These are phyloP conservation scores for Ophidiomyces ophidiicola DNA, from an alignment of 2,329 filamentous ascomycete genomes.

Conservation along the genomic window DNA sequence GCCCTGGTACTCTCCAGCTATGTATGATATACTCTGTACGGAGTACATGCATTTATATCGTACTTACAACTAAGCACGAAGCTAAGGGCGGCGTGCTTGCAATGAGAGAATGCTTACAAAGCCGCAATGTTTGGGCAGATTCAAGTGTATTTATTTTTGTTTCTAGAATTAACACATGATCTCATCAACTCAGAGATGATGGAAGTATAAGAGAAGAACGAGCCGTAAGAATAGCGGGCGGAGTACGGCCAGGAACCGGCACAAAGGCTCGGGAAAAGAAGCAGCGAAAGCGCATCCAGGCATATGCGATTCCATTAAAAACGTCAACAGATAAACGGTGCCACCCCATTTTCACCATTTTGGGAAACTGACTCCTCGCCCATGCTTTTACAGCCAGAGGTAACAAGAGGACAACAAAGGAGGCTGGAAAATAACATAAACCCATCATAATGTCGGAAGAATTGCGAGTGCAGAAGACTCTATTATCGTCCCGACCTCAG, in stretches of 20 bases:
- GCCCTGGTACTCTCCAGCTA: too few relatives aligned
- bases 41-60: too few relatives aligned
- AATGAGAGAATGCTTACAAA: too few relatives aligned
- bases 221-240: not conserved
- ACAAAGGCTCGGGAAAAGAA: not conserved
- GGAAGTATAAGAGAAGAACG: not conserved
- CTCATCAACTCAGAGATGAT: constrained; percentile 5
- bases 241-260: not conserved
- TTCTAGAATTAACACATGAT: constrained; percentile 6
- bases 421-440: constrained; percentile 1
- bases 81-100: too few relatives aligned
- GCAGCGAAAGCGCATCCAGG: not conserved
- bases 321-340: constrained; percentile 4
- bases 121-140: not conserved
- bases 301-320: constrained; percentile 7
- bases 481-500: constrained; percentile 1
- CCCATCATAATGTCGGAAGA: constrained; percentile 8
- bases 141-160: not conserved
- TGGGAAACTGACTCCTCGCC: constrained; percentile 7
- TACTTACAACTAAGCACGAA: too few relatives aligned
- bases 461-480: constrained; percentile 6
- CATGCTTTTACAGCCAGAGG: constrained; percentile 2
- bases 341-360: constrained; percentile 3
- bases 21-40: too few relatives aligned
- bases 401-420: constrained; percentile 3